Percentiles rank a stretch among this genome's conserved stretches.
Evolutionary conservation across 345 rosid species (phyloP).

Genomic region (Eucalyptus cloeziana): DNA sequence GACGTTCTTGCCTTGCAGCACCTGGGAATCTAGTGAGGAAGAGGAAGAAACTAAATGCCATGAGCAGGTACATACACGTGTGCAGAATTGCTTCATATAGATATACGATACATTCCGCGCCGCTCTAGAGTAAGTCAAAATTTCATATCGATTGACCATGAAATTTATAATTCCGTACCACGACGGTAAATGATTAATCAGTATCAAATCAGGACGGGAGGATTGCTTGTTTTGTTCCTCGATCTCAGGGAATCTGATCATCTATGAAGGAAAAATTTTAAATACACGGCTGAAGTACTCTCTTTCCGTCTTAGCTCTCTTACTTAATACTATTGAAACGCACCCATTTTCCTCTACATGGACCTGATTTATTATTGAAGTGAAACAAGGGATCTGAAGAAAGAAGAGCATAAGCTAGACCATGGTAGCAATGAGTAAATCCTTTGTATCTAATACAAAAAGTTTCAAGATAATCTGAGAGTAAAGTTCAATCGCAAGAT

Average conservation of each 20-base stretch:
- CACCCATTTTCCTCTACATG: not conserved
- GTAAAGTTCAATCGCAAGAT: not conserved
- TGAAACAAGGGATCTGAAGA: not conserved
- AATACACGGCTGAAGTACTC: not conserved
- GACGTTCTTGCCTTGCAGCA: conserved; percentile 40
- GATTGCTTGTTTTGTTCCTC: not conserved
- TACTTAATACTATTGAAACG: not conserved
- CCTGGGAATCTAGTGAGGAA: not conserved
- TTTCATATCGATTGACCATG: not conserved
- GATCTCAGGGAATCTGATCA: not conserved
- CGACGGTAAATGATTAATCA: not conserved
- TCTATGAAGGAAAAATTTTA: not conserved
- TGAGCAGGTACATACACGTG: conserved; percentile 7
- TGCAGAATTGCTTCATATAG: not conserved
- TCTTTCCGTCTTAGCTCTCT: not conserved
- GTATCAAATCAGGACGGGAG: not conserved
- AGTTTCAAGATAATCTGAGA: not conserved
- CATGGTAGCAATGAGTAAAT: not conserved
- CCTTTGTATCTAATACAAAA: not conserved
- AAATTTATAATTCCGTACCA: not conserved
- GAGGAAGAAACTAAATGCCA: conserved; percentile 37
- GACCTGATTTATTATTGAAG: not conserved
- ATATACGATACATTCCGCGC: not conserved
- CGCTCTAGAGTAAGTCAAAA: not conserved
- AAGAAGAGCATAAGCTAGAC: not conserved